These are phyloP conservation scores for Argentina anserina DNA, from an alignment of 306 rosid genomes.

Conservation along the genomic window DNA sequence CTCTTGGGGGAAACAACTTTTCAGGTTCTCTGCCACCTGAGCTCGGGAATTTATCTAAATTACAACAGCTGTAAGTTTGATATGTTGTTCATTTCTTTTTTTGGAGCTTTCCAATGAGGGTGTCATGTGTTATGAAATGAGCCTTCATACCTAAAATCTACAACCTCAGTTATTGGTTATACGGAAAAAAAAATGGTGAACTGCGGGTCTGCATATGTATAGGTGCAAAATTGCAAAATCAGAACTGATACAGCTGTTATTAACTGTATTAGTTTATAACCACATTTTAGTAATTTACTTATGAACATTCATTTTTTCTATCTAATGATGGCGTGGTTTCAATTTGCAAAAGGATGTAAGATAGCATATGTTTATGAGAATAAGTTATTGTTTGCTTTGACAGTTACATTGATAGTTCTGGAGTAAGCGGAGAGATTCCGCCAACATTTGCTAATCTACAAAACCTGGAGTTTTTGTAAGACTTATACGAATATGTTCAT, in stretches of 20 bases:
- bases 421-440: conserved; percentile 79
- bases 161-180: neutral
- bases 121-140: neutral
- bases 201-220: neutral
- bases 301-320: neutral
- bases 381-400: conserved; percentile 21
- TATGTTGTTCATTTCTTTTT: neutral
- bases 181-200: neutral
- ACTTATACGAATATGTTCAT: conserved; percentile 5
- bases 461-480: conserved; percentile 54
- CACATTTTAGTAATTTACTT: neutral
- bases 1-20: conserved; percentile 53
- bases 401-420: conserved; percentile 71
- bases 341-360: neutral
- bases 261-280: neutral
- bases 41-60: conserved; percentile 51
- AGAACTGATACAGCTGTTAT: neutral
- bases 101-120: neutral
- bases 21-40: conserved; percentile 69
- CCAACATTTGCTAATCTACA: conserved; percentile 52
- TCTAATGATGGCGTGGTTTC: neutral
- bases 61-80: conserved; percentile 55
- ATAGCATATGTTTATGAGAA: neutral
- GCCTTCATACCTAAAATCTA: neutral
- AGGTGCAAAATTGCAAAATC: neutral